These are phyloP conservation scores for Apiospora pterosperma DNA, from an alignment of 2,329 filamentous ascomycete genomes.

Conservation along the genomic window DNA sequence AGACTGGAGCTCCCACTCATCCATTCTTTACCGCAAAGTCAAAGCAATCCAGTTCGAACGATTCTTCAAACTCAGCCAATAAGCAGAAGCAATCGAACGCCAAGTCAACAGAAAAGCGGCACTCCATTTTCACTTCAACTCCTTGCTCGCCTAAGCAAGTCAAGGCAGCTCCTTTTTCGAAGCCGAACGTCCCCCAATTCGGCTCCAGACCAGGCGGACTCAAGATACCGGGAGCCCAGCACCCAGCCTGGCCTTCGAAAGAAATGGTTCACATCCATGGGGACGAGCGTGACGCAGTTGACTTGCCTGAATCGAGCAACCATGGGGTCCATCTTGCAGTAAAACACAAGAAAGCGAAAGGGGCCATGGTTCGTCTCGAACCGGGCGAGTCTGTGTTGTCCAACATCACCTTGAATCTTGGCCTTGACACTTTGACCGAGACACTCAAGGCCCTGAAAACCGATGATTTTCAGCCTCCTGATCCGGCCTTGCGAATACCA, in stretches of 20 bases:
- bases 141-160: conserved; percentile 48
- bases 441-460: conserved; percentile 31
- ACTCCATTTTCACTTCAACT: conserved; percentile 48
- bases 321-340: conserved; percentile 7
- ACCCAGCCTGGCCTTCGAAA: conserved; percentile 69
- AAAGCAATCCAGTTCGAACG: conserved; percentile 18
- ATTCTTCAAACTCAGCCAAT: neutral
- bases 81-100: conserved; percentile 19
- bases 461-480: conserved; percentile 40
- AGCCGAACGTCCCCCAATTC: conserved; percentile 37
- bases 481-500: conserved; percentile 51
- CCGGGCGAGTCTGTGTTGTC: conserved; percentile 41
- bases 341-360: conserved; percentile 46
- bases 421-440: conserved; percentile 31
- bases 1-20: conserved; percentile 32
- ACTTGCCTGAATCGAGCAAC: neutral
- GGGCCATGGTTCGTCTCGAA: conserved; percentile 37
- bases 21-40: conserved; percentile 66
- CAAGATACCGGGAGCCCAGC: conserved; percentile 62
- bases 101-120: conserved; percentile 27
- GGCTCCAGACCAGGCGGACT: conserved; percentile 41
- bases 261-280: conserved; percentile 64
- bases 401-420: conserved; percentile 32
- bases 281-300: conserved; percentile 6
- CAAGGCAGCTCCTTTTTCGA: conserved; percentile 23